Percentiles rank a stretch among this genome's conserved stretches.
phyloP scores from a whole-genome alignment of 768 basidiomycete species.

The Tylopilus subfusipes region DNA sequence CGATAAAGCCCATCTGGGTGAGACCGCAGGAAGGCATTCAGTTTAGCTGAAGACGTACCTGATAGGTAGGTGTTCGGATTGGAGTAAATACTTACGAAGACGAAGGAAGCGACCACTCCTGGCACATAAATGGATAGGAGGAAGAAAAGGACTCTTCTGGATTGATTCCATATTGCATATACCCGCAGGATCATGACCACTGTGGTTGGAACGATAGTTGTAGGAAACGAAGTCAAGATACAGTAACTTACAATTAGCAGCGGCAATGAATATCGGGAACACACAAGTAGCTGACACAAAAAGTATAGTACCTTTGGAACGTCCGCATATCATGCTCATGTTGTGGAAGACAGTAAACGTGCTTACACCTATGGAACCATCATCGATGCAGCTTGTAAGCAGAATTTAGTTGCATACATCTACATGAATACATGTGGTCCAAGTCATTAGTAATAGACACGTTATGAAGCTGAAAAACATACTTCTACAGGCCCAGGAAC shows the following conservation, averaged over 20 bases:
- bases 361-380: not conserved
- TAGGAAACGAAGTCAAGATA: not conserved
- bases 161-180: slow-evolving; percentile 3
- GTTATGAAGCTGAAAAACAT: not conserved
- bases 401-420: not conserved
- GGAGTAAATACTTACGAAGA: not conserved
- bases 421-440: too few species aligned
- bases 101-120: not conserved
- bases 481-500: not conserved
- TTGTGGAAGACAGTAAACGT: not conserved
- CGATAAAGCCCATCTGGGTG: not conserved
- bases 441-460: not conserved
- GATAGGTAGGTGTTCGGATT: not conserved
- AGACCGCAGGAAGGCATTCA: not conserved
- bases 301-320: not conserved
- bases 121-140: not conserved
- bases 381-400: too few species aligned
- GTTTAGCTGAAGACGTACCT: not conserved
- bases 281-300: not conserved
- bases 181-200: not conserved
- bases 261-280: not conserved
- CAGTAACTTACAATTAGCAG: not conserved
- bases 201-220: not conserved
- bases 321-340: not conserved
- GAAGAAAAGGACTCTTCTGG: not conserved